These are phyloP conservation scores for Talaromyces nanjingensis DNA, from an alignment of 495 filamentous ascomycete genomes.

Conservation along the genomic window DNA sequence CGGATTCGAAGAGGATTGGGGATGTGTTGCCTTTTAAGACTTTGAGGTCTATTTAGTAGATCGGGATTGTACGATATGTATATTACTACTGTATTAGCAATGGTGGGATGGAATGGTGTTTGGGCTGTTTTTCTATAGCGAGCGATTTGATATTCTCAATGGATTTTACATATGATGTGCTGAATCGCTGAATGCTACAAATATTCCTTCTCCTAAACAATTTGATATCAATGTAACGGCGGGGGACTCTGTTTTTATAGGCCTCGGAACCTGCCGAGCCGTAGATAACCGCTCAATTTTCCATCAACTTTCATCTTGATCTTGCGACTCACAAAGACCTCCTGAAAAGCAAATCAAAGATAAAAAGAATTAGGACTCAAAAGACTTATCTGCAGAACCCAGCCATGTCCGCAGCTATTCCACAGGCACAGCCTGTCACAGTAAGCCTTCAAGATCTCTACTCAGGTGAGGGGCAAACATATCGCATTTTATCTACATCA, in stretches of 20 bases:
- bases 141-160: not conserved
- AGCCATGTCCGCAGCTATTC: not conserved
- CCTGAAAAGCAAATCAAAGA: not conserved
- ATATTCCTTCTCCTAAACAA: not conserved
- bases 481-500: not conserved
- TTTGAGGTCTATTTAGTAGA: slow-evolving; percentile 44
- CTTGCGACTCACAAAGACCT: not conserved
- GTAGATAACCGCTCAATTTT: slow-evolving; percentile 2
- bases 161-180: too few relatives aligned
- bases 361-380: too few relatives aligned
- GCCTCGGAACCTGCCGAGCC: slow-evolving; percentile 1
- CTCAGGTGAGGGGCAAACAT: slow-evolving; percentile 17
- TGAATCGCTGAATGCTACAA: not conserved
- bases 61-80: not conserved
- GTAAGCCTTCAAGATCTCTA: slow-evolving; percentile 49
- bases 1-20: slow-evolving; percentile 64
- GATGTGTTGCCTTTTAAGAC: slow-evolving; percentile 86
- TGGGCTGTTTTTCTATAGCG: not conserved
- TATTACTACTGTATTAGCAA: not conserved
- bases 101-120: not conserved
- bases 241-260: not conserved
- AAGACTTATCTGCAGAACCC: too few relatives aligned
- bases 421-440: slow-evolving; percentile 40
- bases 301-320: not conserved
- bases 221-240: not conserved